Evolutionary conservation across 768 basidiomycete species (phyloP).

Genomic region (Kwoniella dejecticola): DNA sequence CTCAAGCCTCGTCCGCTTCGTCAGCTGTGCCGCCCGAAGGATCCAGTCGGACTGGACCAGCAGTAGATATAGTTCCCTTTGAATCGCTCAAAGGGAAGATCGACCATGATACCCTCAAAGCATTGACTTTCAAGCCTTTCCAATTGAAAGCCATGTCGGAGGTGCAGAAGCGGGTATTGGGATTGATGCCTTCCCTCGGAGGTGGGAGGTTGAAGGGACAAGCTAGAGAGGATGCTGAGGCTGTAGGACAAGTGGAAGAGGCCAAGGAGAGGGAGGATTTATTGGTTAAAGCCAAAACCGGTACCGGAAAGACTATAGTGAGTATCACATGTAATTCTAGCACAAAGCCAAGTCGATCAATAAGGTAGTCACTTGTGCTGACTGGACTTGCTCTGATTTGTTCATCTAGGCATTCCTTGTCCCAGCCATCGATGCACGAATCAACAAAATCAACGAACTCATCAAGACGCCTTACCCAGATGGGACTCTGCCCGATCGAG

Average conservation of each 20-base stretch:
- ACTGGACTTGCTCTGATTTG: too few species aligned
- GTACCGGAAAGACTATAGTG: conserved; percentile 80
- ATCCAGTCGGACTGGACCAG: conserved; percentile 10
- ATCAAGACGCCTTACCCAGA: conserved; percentile 59
- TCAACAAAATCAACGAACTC: conserved; percentile 63
- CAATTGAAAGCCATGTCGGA: conserved; percentile 70
- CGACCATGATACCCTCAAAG: conserved; percentile 59
- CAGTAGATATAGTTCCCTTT: conserved; percentile 48
- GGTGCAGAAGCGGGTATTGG: conserved; percentile 78
- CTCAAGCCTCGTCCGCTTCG: not conserved
- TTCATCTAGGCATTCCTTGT: conserved; percentile 73
- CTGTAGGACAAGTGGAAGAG: conserved; percentile 20
- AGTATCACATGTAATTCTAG: conserved; percentile 29
- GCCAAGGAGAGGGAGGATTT: conserved; percentile 61
- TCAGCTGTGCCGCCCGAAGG: not conserved
- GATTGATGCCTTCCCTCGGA: conserved; percentile 69
- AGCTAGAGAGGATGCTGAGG: conserved; percentile 33
- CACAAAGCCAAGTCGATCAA: not conserved
- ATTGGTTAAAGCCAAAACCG: conserved; percentile 82
- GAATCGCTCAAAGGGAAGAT: conserved; percentile 53
- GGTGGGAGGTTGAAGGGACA: conserved; percentile 39
- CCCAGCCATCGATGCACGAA: conserved; percentile 76
- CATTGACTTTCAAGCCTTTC: conserved; percentile 69
- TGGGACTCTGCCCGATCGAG: conserved; percentile 53
- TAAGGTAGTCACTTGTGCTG: too few species aligned